Evolutionary conservation across 2,329 filamentous ascomycete genomes (phyloP).

Genomic region (Colletotrichum cereale): DNA sequence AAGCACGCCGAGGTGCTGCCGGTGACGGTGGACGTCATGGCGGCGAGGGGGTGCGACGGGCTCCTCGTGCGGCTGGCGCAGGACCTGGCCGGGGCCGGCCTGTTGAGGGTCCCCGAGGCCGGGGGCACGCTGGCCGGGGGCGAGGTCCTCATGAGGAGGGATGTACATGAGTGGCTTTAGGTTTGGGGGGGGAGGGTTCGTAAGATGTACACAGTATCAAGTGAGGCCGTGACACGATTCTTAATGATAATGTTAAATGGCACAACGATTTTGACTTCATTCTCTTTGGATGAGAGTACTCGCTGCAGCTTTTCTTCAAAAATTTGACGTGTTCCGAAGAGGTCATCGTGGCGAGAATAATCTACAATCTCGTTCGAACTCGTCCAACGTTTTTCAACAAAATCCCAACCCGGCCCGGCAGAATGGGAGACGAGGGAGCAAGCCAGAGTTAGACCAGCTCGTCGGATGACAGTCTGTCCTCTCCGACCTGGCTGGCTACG

Average conservation of each 20-base stretch:
- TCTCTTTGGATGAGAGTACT: neutral
- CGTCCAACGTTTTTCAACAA: neutral
- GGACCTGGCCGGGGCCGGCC: conserved; percentile 62
- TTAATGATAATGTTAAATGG: neutral
- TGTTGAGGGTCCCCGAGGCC: conserved; percentile 58
- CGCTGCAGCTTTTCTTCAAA: neutral
- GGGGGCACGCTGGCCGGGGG: conserved; percentile 51
- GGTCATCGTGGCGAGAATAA: neutral
- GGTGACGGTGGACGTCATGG: conserved; percentile 69
- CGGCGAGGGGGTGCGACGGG: conserved; percentile 70
- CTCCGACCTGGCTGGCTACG: no score
- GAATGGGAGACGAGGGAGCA: no score
- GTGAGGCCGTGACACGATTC: no score
- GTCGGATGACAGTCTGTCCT: no score
- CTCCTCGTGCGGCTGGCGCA: conserved; percentile 67
- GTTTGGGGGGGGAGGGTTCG: neutral
- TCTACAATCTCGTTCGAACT: neutral
- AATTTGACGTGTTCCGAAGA: neutral
- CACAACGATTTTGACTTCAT: neutral
- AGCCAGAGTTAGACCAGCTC: no score
- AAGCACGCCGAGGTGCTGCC: conserved; percentile 64
- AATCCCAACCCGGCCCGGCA: neutral
- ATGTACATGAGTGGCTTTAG: conserved; percentile 27
- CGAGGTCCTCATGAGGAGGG: conserved; percentile 44
- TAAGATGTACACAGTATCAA: neutral